phyloP scores from a whole-genome alignment of 805 yeast species.

The Ascoidea asiatica region DNA sequence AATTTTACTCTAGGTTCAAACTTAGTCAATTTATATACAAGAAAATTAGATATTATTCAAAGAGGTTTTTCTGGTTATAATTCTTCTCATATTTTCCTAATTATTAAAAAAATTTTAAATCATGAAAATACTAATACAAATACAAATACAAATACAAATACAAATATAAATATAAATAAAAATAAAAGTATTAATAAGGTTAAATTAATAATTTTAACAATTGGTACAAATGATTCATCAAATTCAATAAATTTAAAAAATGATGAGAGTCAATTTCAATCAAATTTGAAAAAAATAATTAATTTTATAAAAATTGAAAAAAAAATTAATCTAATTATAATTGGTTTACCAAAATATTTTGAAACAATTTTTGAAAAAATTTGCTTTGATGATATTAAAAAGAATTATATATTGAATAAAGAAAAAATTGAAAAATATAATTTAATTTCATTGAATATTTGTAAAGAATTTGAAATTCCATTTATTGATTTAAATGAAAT shows the following conservation, averaged over 20 bases:
- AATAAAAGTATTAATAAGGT: no score
- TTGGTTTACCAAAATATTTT: constrained; percentile 53
- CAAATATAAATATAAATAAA: no score
- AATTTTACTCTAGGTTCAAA: constrained; percentile 40
- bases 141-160: no score
- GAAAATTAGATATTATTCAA: constrained; percentile 54
- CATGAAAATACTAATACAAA: constrained; percentile 21
- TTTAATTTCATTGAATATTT: constrained; percentile 31
- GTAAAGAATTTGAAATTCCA: constrained; percentile 33
- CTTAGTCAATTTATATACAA: constrained; percentile 33
- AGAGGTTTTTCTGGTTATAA: constrained; percentile 75
- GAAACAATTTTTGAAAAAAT: constrained; percentile 22
- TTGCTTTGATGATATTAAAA: constrained; percentile 20
- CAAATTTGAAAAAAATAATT: constrained; percentile 25
- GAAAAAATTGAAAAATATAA: constrained; percentile 34
- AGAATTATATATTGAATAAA: constrained; percentile 32
- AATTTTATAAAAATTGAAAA: constrained; percentile 22
- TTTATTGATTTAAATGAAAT: constrained; percentile 40
- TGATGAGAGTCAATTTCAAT: constrained; percentile 18
- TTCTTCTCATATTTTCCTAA: constrained; percentile 39
- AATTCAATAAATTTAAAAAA: constrained; percentile 21
- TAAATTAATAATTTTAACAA: background rate
- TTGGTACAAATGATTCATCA: background rate
- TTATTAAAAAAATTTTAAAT: constrained; percentile 37
- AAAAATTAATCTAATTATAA: constrained; percentile 37